Percentiles rank a stretch among this genome's conserved stretches.
Evolutionary conservation across 1,284 basidiomycete species (phyloP).

Genomic region (Nidula niveotomentosa): DNA sequence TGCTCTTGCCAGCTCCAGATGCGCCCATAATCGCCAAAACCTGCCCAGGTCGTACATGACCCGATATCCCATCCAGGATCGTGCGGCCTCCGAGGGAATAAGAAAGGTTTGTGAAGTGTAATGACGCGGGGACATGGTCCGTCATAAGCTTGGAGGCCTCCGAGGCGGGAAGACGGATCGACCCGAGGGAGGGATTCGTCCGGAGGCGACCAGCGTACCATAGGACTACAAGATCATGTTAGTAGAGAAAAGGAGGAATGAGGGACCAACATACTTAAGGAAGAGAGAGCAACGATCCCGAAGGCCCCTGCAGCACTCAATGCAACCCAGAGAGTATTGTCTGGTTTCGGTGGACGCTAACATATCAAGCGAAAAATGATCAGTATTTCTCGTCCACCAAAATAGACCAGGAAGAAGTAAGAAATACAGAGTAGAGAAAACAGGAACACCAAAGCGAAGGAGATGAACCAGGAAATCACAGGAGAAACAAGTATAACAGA

Average conservation of each 20-base stretch:
- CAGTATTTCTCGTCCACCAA: no score
- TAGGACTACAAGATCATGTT: slow-evolving; percentile 51
- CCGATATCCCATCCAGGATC: slow-evolving; percentile 81
- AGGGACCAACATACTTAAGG: slow-evolving; percentile 37
- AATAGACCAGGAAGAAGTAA: no score
- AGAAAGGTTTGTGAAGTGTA: slow-evolving; percentile 86
- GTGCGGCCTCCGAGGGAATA: slow-evolving; percentile 74
- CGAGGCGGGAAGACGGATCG: slow-evolving; percentile 77
- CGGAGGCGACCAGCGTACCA: slow-evolving; percentile 87
- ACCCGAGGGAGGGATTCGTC: slow-evolving; percentile 69
- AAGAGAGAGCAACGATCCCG: slow-evolving; percentile 60
- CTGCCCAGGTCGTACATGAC: slow-evolving; percentile 84
- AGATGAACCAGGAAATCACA: no score
- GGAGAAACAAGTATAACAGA: no score
- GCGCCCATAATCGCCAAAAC: slow-evolving; percentile 96
- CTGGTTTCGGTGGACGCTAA: slow-evolving; percentile 77
- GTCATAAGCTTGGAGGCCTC: slow-evolving; percentile 87
- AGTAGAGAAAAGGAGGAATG: neutral
- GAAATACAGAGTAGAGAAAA: no score
- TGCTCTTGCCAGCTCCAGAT: slow-evolving; percentile 96
- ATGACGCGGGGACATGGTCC: slow-evolving; percentile 90
- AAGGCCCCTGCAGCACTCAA: slow-evolving; percentile 82
- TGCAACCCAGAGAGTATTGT: slow-evolving; percentile 81
- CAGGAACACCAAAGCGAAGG: no score
- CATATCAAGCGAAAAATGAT: no score